Evolutionary conservation across 192 early-diverging fungal species (phyloP).

Genomic region (Rhizoclosmatium sp.): DNA sequence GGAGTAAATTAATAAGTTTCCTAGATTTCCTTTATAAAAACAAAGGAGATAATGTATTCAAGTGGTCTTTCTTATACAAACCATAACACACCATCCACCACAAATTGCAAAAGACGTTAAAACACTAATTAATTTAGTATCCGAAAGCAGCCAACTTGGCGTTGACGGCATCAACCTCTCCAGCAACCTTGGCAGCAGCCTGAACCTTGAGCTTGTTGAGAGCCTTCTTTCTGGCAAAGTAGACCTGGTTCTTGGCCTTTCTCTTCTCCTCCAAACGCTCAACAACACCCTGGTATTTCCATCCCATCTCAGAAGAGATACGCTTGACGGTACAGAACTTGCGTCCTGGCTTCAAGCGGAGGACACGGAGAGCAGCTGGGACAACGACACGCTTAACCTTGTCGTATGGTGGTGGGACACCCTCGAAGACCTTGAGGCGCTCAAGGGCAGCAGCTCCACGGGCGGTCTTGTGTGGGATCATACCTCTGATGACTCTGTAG

Average conservation of each 20-base stretch:
- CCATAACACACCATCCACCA: background rate
- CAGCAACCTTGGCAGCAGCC: conserved; percentile 72
- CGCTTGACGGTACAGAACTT: conserved; percentile 97
- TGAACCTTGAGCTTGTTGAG: conserved; percentile 63
- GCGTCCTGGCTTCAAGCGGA: conserved; percentile 96
- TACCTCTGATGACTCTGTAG: conserved; percentile 96
- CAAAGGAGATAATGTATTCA: conserved; percentile 11
- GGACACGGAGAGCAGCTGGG: conserved; percentile 95
- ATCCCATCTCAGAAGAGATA: conserved; percentile 95
- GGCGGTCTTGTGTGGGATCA: conserved; percentile 99
- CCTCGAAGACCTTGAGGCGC: conserved; percentile 99
- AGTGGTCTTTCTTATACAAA: background rate
- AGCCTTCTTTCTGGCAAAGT: conserved; percentile 88
- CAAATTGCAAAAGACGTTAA: background rate
- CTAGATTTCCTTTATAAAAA: no score
- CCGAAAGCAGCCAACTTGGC: conserved; percentile 70
- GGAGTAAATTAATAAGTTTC: no score
- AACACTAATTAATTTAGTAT: conserved; percentile 51
- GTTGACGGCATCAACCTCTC: conserved; percentile 65
- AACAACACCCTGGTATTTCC: conserved; percentile 99
- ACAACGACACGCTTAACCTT: conserved; percentile 97
- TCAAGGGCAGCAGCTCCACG: conserved; percentile 97
- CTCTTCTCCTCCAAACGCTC: conserved; percentile 98
- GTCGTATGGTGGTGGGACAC: conserved; percentile 97
- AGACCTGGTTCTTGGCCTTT: conserved; percentile 91